A percentile compares a stretch with the other conserved stretches of the same genome.
Conservation (phyloP, 306 rosid species). For the Cicer cuneatum region DNA sequence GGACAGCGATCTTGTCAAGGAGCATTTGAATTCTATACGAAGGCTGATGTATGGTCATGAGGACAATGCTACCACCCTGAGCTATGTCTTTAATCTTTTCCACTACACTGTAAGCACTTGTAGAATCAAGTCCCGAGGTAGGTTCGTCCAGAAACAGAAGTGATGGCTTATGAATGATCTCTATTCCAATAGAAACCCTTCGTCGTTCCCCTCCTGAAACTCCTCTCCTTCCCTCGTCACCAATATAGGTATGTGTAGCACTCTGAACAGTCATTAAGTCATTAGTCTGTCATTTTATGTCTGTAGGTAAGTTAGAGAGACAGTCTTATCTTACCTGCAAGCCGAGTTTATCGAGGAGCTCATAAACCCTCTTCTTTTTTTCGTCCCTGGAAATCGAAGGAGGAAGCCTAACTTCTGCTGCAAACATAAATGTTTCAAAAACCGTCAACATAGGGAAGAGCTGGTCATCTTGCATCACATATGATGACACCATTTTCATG, state of each 20-base stretch:
- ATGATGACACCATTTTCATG: constrained; percentile 93
- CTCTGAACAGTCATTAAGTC: constrained; percentile 52
- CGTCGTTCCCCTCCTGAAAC: constrained; percentile 92
- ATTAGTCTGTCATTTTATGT: constrained; percentile 13
- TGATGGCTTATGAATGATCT: constrained; percentile 83
- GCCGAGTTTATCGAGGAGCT: constrained; percentile 75
- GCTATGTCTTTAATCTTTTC: constrained; percentile 93
- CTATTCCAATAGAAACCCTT: constrained; percentile 84
- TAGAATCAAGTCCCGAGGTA: constrained; percentile 92
- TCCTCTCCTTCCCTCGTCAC: constrained; percentile 85
- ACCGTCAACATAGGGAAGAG: constrained; percentile 88
- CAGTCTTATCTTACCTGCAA: constrained; percentile 60
- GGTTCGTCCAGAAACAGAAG: constrained; percentile 88
- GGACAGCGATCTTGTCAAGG: constrained; percentile 74
- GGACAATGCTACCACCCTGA: constrained; percentile 79
- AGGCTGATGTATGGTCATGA: constrained; percentile 96
- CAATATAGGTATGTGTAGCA: constrained; percentile 79
- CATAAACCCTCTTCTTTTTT: constrained; percentile 73
- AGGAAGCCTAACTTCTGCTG: constrained; percentile 91
- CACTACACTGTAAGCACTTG: constrained; percentile 83
- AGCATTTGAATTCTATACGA: constrained; percentile 82
- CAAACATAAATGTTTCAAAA: constrained; percentile 87
- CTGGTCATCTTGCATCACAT: constrained; percentile 95
- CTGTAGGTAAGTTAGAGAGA: not conserved
- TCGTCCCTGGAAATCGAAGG: constrained; percentile 70